phyloP scores from a whole-genome alignment of 2,329 filamentous ascomycete species.

The Phialophora tarda region DNA sequence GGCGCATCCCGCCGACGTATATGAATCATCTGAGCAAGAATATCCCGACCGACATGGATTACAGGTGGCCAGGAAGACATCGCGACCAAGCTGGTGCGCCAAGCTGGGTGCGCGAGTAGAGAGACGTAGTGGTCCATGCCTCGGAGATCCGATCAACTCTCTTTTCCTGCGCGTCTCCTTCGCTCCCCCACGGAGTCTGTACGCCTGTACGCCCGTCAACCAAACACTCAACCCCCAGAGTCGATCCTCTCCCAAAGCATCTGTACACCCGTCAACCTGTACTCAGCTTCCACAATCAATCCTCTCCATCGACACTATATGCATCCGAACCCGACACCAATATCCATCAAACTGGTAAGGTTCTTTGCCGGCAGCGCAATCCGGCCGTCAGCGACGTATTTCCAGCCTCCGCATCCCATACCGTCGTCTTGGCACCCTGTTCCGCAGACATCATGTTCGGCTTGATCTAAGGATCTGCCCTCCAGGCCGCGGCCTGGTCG shows the following conservation, averaged over 20 bases:
- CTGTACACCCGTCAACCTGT: neutral
- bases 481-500: neutral
- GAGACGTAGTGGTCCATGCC: no score
- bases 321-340: neutral
- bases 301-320: neutral
- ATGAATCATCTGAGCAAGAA: conserved; percentile 41
- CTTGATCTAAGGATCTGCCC: neutral
- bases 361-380: no score
- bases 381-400: no score
- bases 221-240: neutral
- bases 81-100: conserved; percentile 12
- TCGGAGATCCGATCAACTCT: no score
- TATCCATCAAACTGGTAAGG: no score
- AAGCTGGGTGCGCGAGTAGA: neutral
- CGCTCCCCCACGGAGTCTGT: neutral
- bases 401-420: no score
- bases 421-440: neutral
- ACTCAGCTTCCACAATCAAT: neutral
- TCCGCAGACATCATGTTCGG: neutral
- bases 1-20: conserved; percentile 38
- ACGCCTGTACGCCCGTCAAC: neutral
- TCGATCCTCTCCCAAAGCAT: no score
- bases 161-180: no score
- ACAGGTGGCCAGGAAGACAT: conserved; percentile 31
- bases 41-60: conserved; percentile 38